Evolutionary conservation across 1,139 yeast species (phyloP), one percentile per base, ranked within the genome.

Genomic region (Lodderomyces beijingensis): DNA sequence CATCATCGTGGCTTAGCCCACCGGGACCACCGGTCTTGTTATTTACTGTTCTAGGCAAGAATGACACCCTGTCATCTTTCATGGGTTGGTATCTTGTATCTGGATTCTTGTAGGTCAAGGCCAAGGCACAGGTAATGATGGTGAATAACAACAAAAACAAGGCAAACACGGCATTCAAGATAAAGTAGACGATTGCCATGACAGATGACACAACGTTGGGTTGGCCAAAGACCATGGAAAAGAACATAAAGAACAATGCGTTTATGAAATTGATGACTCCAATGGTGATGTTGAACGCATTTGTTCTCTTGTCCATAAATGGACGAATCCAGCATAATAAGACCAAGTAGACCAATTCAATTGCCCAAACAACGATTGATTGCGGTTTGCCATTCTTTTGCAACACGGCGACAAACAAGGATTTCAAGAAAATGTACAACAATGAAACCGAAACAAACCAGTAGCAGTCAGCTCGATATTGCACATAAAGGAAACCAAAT

Each of bases 41-140:
- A 44, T 80, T 77, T 43, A 79, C 82, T 44, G 66, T 62, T 43
- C 78, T 70, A 20, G 79, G 79, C 47, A 79, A 74, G 59, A 91
- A 91, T 15, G 96, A 85, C 36, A 86, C 93, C 57, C 98, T 79
- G 53, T 91, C 98, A 56, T 91, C 98, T 49, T 84, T 83, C 87
- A 91, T 86, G 46, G 96, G 96, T 66, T 88, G 93, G 64, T 91
- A 91, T 47, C 96, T 74, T 11, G 93, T 79, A 59, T 91, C 98
- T 36, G 98, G 98, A 57, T 91, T 88, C 66, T 83, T 87, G 57
- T 86, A 82, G 22, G 89, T 50, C 46, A 89, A 60, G 0, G 96
- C 96, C 56, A 87, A 69, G 8, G 81, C 69, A 62, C 96, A 88
- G 4, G 95, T 86, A 29, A 88, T 77, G 45, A 89, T 80, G 35